Conservation (phyloP, 1,284 basidiomycete genomes). For the Sphagnurus paluster region DNA sequence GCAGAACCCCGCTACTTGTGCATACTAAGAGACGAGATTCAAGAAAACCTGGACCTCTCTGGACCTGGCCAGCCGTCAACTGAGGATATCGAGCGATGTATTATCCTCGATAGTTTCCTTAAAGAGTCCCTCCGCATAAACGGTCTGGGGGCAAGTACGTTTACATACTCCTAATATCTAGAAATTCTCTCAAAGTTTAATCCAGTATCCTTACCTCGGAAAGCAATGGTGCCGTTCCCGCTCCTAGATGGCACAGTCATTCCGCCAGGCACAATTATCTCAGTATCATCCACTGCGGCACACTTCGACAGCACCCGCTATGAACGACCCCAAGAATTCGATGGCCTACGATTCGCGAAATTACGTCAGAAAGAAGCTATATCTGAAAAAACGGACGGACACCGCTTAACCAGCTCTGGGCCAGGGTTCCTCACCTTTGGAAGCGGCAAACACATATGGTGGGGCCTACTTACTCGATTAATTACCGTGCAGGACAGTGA, state of each 20-base stretch:
- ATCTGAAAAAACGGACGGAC: slow-evolving; percentile 1
- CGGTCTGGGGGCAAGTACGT: slow-evolving; percentile 25
- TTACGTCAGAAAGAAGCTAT: slow-evolving; percentile 5
- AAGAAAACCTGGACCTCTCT: slow-evolving; percentile 21
- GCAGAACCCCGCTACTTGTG: slow-evolving; percentile 35
- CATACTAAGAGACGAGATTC: slow-evolving; percentile 37
- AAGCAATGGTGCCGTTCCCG: slow-evolving; percentile 8
- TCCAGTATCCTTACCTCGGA: slow-evolving; percentile 13
- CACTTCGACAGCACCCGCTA: slow-evolving; percentile 10
- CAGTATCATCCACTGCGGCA: slow-evolving; percentile 4
- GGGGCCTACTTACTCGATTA: not conserved
- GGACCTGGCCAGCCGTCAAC: slow-evolving; percentile 34
- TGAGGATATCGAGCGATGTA: slow-evolving; percentile 31
- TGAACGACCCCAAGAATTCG: slow-evolving; percentile 9
- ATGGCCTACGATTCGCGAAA: slow-evolving; percentile 13
- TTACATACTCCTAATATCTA: slow-evolving; percentile 1
- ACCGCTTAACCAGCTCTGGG: slow-evolving; percentile 9
- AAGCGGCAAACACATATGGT: slow-evolving; percentile 15
- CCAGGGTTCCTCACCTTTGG: slow-evolving; percentile 14
- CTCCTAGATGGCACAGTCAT: slow-evolving; percentile 15
- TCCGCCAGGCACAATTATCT: slow-evolving; percentile 13
- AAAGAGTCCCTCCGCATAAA: slow-evolving; percentile 39
- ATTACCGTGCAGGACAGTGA: not conserved
- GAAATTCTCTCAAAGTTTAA: no score
- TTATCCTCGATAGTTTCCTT: slow-evolving; percentile 41